Percentiles rank a stretch among this genome's conserved stretches.
phyloP scores from a whole-genome alignment of 306 rosid species.

The Fragaria ananassa region DNA sequence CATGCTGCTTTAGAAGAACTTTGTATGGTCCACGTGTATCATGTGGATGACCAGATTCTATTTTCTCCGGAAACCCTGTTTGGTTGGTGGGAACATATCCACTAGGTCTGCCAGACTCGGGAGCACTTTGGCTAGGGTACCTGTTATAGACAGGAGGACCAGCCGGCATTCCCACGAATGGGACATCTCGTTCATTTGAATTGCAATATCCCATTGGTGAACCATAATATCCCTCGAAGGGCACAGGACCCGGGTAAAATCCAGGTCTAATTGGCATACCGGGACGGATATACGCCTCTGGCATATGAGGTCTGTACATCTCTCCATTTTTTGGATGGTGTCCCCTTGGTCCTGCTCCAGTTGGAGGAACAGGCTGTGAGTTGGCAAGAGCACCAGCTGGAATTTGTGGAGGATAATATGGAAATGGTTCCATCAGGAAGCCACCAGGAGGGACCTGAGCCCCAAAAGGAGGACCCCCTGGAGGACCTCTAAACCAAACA shows the following conservation, averaged over 20 bases:
- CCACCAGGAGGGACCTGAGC: slow-evolving; percentile 69
- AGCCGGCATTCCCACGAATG: slow-evolving; percentile 67
- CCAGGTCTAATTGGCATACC: slow-evolving; percentile 86
- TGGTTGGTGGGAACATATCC: slow-evolving; percentile 54
- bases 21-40: slow-evolving; percentile 73
- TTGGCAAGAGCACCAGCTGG: slow-evolving; percentile 65
- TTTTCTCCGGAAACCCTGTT: slow-evolving; percentile 43
- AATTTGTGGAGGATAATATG: slow-evolving; percentile 74
- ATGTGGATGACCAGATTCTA: slow-evolving; percentile 55
- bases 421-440: slow-evolving; percentile 80
- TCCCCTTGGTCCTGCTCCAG: slow-evolving; percentile 71
- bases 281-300: slow-evolving; percentile 73
- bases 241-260: slow-evolving; percentile 70
- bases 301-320: slow-evolving; percentile 77
- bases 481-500: slow-evolving; percentile 91
- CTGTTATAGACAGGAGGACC: slow-evolving; percentile 61
- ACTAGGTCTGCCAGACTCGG: slow-evolving; percentile 59
- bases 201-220: slow-evolving; percentile 73
- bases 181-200: slow-evolving; percentile 71
- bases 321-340: slow-evolving; percentile 85
- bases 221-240: slow-evolving; percentile 73
- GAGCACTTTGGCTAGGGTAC: slow-evolving; percentile 54
- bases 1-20: slow-evolving; percentile 81
- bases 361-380: slow-evolving; percentile 58
- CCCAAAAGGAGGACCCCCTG: slow-evolving; percentile 76